phyloP scores from a whole-genome alignment of 2,329 filamentous ascomycete genomes.

The Xylaria sp. region DNA sequence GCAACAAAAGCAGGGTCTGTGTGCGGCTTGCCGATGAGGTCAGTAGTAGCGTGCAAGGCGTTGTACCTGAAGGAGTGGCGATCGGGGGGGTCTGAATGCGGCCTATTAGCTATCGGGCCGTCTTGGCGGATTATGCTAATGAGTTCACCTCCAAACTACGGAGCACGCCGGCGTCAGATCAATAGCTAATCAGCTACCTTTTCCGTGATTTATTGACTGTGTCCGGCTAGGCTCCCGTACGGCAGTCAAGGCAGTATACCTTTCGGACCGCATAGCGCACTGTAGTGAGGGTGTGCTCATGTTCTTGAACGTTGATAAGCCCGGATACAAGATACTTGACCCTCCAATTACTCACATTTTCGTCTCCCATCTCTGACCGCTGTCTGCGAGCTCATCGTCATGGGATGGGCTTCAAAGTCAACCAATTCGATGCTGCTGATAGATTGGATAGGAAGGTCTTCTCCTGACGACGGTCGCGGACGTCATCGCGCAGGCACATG shows the following conservation, averaged over 20 bases:
- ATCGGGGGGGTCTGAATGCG: constrained; percentile 5
- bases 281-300: background rate
- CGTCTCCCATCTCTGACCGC: background rate
- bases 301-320: background rate
- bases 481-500: constrained; percentile 29
- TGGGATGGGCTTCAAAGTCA: background rate
- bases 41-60: constrained; percentile 11
- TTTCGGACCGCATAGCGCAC: background rate
- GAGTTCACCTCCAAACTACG: constrained; percentile 17
- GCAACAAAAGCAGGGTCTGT: background rate
- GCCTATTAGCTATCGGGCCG: constrained; percentile 21
- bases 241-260: background rate
- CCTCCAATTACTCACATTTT: constrained; percentile 1
- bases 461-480: background rate
- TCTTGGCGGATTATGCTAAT: constrained; percentile 19
- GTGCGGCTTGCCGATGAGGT: constrained; percentile 17
- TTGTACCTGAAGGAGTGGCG: constrained; percentile 24
- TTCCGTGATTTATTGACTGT: background rate
- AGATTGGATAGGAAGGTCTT: background rate
- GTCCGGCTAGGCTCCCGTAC: background rate
- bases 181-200: constrained; percentile 1
- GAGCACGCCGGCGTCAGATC: constrained; percentile 22
- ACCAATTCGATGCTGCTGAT: background rate
- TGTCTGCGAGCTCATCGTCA: constrained; percentile 6
- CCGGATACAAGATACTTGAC: background rate